A percentile compares a stretch with the other conserved stretches of the same genome.
Evolutionary conservation across 441 rosid species (phyloP).

Genomic region (Pelargonium fulgidum): DNA sequence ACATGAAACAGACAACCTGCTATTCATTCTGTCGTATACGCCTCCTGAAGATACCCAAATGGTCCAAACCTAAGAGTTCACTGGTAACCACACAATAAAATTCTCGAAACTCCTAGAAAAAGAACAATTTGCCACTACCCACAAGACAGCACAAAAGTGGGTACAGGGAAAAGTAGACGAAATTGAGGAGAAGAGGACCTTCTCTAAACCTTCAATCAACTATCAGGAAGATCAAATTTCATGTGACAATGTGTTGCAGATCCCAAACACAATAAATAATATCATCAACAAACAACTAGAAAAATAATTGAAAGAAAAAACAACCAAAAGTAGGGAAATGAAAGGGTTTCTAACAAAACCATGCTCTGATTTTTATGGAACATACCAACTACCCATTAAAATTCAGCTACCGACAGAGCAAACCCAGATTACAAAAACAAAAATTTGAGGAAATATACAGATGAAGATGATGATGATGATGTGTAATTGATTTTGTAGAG

Average conservation of each 20-base stretch:
- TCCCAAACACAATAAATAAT: slow-evolving; percentile 23
- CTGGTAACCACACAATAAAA: not conserved
- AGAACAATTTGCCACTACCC: not conserved
- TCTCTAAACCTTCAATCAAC: not conserved
- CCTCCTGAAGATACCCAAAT: too few relatives aligned
- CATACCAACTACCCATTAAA: slow-evolving; percentile 1
- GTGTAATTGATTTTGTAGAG: too few relatives aligned
- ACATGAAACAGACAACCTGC: too few relatives aligned
- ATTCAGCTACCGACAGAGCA: not conserved
- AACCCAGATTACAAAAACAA: not conserved
- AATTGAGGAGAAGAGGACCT: not conserved
- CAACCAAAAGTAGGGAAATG: not conserved
- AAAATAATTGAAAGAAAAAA: not conserved
- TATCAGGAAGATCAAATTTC: slow-evolving; percentile 16
- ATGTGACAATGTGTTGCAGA: slow-evolving; percentile 21
- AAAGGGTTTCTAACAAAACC: not conserved
- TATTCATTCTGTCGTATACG: too few relatives aligned
- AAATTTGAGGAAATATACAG: not conserved
- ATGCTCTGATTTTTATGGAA: not conserved
- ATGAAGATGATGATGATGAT: not conserved
- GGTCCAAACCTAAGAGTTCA: too few relatives aligned
- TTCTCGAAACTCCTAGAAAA: not conserved
- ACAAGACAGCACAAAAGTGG: not conserved
- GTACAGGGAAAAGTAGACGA: not conserved
- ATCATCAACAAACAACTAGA: slow-evolving; percentile 18